phyloP scores from a whole-genome alignment of 495 filamentous ascomycete species.

The Neurospora sp. region DNA sequence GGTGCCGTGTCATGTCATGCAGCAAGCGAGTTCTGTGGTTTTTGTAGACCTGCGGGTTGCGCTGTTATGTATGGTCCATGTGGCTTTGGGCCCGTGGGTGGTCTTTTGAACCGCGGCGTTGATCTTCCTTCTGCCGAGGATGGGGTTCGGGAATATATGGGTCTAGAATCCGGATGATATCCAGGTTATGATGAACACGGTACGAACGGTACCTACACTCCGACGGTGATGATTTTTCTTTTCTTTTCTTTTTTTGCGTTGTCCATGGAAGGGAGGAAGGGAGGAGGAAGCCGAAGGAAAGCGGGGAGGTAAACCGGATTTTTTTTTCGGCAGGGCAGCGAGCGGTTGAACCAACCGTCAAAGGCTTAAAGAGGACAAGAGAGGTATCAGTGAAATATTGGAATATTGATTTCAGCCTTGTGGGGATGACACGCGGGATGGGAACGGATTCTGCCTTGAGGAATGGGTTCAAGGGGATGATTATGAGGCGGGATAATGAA shows the following conservation, averaged over 20 bases:
- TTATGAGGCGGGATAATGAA: background rate
- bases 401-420: background rate
- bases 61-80: background rate
- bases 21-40: background rate
- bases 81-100: background rate
- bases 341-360: background rate
- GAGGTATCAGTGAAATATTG: background rate
- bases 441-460: background rate
- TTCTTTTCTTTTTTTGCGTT: background rate
- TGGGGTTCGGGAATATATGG: background rate
- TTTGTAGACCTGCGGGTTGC: background rate
- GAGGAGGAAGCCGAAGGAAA: background rate
- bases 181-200: background rate
- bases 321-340: no score
- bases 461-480: background rate
- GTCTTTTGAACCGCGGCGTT: no score
- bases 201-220: background rate
- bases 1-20: background rate
- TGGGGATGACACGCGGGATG: background rate
- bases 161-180: background rate
- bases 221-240: background rate
- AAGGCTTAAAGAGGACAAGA: background rate
- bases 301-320: background rate
- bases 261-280: background rate
- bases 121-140: background rate